A percentile compares a stretch with the other conserved stretches of the same genome.
Conservation (phyloP, 2,329 filamentous ascomycete genomes). For the Diaporthe ilicicola region DNA sequence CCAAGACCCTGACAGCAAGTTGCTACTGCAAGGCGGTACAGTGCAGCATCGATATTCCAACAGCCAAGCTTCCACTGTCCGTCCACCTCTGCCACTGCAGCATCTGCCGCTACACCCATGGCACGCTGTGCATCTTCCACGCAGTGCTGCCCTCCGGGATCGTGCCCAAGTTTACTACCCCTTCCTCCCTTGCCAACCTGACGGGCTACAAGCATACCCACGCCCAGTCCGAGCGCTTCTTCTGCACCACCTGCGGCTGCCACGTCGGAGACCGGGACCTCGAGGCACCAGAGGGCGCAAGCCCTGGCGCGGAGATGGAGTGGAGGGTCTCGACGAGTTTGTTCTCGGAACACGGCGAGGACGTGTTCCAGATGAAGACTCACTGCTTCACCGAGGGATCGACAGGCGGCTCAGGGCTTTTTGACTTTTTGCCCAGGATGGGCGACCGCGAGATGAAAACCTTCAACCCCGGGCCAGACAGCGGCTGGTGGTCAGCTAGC, state of each 20-base stretch:
- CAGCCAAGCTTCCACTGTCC: slow-evolving; percentile 48
- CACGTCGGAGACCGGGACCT: slow-evolving; percentile 51
- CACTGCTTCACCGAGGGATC: slow-evolving; percentile 49
- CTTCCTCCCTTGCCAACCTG: slow-evolving; percentile 48
- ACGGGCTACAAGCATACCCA: slow-evolving; percentile 46
- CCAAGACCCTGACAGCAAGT: slow-evolving; percentile 51
- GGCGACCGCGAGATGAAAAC: slow-evolving; percentile 41
- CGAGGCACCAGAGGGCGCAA: slow-evolving; percentile 37
- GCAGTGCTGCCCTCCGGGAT: slow-evolving; percentile 45
- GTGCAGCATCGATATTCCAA: slow-evolving; percentile 51
- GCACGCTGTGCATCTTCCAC: slow-evolving; percentile 53
- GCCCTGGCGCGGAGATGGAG: slow-evolving; percentile 36
- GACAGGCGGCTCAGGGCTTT: slow-evolving; percentile 46
- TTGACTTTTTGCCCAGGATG: slow-evolving; percentile 46
- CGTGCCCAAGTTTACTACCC: slow-evolving; percentile 49
- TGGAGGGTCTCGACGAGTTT: slow-evolving; percentile 53
- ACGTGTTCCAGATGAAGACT: slow-evolving; percentile 45
- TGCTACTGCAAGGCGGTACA: slow-evolving; percentile 55
- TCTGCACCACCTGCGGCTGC: slow-evolving; percentile 56
- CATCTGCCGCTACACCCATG: slow-evolving; percentile 53
- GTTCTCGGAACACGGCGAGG: slow-evolving; percentile 46
- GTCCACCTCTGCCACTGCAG: slow-evolving; percentile 57
- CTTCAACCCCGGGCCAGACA: slow-evolving; percentile 47
- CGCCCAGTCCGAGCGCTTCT: slow-evolving; percentile 47
- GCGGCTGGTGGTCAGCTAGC: slow-evolving; percentile 39